Percentiles rank a stretch among this genome's conserved stretches.
phyloP scores from a whole-genome alignment of 2,329 filamentous ascomycete genomes.

The Aspergillus puulaauensis region DNA sequence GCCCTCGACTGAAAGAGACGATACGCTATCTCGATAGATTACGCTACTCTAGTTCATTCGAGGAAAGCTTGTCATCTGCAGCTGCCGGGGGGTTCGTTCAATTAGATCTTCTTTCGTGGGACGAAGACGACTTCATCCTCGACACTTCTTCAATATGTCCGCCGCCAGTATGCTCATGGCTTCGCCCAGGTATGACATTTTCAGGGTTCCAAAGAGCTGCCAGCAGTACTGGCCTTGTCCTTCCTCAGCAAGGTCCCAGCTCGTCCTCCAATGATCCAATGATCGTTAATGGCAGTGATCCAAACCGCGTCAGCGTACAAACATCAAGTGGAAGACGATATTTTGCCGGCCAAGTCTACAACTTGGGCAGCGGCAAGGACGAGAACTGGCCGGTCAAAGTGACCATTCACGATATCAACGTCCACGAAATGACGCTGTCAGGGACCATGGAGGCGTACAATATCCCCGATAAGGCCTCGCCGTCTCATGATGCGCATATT shows the following conservation, averaged over 20 bases:
- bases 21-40: conserved; percentile 63
- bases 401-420: conserved; percentile 63
- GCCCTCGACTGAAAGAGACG: conserved; percentile 53
- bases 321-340: conserved; percentile 39
- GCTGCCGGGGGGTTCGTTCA: conserved; percentile 54
- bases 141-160: conserved; percentile 53
- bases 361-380: conserved; percentile 37
- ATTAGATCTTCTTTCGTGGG: conserved; percentile 53
- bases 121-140: conserved; percentile 58
- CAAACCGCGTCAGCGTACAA: conserved; percentile 35
- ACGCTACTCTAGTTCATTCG: conserved; percentile 52
- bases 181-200: conserved; percentile 61
- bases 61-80: conserved; percentile 55
- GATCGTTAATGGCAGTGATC: conserved; percentile 36
- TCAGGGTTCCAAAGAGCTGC: conserved; percentile 62
- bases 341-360: conserved; percentile 29
- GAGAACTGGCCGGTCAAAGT: conserved; percentile 69
- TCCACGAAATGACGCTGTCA: conserved; percentile 59
- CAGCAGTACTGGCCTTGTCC: conserved; percentile 28
- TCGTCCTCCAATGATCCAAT: conserved; percentile 32
- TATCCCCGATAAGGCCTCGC: conserved; percentile 55
- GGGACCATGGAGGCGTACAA: conserved; percentile 72
- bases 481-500: conserved; percentile 50
- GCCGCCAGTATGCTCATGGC: conserved; percentile 59
- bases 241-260: conserved; percentile 30